Conservation (phyloP, 306 rosid species). For the Begonia loranthoides region DNA sequence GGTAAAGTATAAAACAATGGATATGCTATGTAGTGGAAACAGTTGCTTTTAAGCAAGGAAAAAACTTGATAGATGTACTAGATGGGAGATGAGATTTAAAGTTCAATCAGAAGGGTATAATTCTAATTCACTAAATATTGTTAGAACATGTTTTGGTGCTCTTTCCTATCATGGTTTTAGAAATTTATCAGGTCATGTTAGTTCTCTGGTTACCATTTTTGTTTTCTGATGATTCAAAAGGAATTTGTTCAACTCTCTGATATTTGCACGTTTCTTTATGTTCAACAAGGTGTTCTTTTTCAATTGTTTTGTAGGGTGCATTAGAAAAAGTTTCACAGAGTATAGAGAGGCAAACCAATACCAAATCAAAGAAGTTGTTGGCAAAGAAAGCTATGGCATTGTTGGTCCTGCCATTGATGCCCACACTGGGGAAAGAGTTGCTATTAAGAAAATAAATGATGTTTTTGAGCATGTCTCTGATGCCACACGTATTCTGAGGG, state of each 20-base stretch:
- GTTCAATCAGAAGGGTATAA: too few species aligned
- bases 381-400: slow-evolving; percentile 91
- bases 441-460: slow-evolving; percentile 89
- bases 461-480: slow-evolving; percentile 97
- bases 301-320: slow-evolving; percentile 32
- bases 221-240: too few species aligned
- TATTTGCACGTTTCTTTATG: slow-evolving; percentile 7
- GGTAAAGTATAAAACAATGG: too few species aligned
- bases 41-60: too few species aligned
- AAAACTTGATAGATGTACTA: too few species aligned
- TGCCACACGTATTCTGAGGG: slow-evolving; percentile 88
- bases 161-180: too few species aligned
- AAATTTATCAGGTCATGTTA: neutral
- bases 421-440: slow-evolving; percentile 77
- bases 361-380: slow-evolving; percentile 68
- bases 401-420: slow-evolving; percentile 74
- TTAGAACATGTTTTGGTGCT: too few species aligned
- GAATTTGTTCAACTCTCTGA: too few species aligned
- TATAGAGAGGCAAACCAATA: slow-evolving; percentile 78
- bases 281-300: slow-evolving; percentile 11
- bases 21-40: too few species aligned
- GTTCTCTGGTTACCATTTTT: neutral
- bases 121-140: too few species aligned
- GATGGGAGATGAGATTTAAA: too few species aligned
- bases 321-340: slow-evolving; percentile 70